Evolutionary conservation across 1,284 basidiomycete genomes (phyloP).

Genomic region (Ustilago crameri): DNA sequence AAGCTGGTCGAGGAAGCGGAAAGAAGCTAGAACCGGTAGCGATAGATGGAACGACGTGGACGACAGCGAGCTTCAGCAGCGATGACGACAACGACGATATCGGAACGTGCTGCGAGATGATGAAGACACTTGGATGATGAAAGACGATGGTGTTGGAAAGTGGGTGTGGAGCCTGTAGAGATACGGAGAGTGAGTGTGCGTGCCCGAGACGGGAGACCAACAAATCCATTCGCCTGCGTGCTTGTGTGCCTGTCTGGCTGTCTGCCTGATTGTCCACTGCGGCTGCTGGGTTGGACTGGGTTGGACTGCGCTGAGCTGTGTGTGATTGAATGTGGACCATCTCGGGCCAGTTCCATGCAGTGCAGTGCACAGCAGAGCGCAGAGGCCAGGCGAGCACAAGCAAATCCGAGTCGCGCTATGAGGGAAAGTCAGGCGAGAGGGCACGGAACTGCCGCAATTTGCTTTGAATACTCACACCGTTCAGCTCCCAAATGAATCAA

Average conservation of each 20-base stretch:
- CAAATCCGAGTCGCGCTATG: conserved; percentile 8
- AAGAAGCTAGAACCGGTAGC: background rate
- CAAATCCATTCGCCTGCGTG: conserved; percentile 1
- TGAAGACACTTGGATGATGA: background rate
- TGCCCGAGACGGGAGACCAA: conserved; percentile 9
- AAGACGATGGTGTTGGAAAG: conserved; percentile 3
- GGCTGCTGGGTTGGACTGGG: conserved; percentile 4
- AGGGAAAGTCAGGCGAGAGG: background rate
- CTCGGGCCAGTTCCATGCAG: too few relatives aligned
- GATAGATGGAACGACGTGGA: background rate
- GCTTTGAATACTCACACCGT: too few relatives aligned
- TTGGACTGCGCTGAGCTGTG: conserved; percentile 12
- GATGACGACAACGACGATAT: background rate
- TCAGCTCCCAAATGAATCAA: too few relatives aligned
- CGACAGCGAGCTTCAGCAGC: conserved; percentile 1
- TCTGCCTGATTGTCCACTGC: too few relatives aligned
- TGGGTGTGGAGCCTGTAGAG: conserved; percentile 19
- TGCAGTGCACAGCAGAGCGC: background rate
- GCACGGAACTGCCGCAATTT: too few relatives aligned
- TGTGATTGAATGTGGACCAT: conserved; percentile 8
- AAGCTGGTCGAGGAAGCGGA: conserved; percentile 2
- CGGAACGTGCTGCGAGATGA: conserved; percentile 1
- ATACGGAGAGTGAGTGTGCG: conserved; percentile 7
- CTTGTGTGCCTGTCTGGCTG: too few relatives aligned
- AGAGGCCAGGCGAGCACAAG: conserved; percentile 1